These are phyloP conservation scores for Alternaria postmessia DNA, from an alignment of 2,329 filamentous ascomycete genomes.

Conservation along the genomic window DNA sequence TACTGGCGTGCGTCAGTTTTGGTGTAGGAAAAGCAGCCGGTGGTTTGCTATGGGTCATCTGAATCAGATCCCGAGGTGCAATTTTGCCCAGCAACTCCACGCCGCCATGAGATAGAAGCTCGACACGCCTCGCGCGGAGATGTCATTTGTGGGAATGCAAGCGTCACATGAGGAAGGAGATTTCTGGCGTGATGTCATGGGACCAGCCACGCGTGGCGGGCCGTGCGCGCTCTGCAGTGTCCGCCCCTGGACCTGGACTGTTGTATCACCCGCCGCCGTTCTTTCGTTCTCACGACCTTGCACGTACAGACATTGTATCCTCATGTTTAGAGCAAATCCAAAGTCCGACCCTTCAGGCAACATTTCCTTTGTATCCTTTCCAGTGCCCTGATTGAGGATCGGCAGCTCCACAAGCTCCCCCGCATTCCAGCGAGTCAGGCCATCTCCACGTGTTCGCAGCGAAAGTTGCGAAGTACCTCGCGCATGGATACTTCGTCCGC, in stretches of 20 bases:
- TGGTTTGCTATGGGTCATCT: not conserved
- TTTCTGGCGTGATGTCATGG: constrained; percentile 13
- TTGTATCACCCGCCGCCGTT: constrained; percentile 1
- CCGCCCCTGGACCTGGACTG: not conserved
- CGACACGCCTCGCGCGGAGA: not conserved
- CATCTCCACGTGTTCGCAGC: constrained; percentile 26
- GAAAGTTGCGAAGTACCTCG: constrained; percentile 7
- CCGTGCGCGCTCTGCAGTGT: constrained; percentile 3
- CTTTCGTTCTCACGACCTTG: not conserved
- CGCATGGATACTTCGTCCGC: not conserved
- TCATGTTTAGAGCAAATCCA: not conserved
- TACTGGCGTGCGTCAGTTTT: not conserved
- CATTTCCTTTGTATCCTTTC: constrained; percentile 1
- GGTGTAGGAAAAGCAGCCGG: not conserved
- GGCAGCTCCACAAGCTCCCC: constrained; percentile 13
- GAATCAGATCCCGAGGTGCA: not conserved
- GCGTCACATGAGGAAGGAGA: not conserved
- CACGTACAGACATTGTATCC: not conserved
- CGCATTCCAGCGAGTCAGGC: constrained; percentile 17
- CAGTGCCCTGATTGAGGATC: not conserved
- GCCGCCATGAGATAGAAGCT: not conserved
- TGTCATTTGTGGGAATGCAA: constrained; percentile 4
- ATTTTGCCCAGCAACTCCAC: not conserved
- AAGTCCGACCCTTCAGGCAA: not conserved
- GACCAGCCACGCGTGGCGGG: constrained; percentile 8